A percentile compares a stretch with the other conserved stretches of the same genome.
phyloP scores from a whole-genome alignment of 1,284 basidiomycete species.

The Cryptococcus wingfieldii region DNA sequence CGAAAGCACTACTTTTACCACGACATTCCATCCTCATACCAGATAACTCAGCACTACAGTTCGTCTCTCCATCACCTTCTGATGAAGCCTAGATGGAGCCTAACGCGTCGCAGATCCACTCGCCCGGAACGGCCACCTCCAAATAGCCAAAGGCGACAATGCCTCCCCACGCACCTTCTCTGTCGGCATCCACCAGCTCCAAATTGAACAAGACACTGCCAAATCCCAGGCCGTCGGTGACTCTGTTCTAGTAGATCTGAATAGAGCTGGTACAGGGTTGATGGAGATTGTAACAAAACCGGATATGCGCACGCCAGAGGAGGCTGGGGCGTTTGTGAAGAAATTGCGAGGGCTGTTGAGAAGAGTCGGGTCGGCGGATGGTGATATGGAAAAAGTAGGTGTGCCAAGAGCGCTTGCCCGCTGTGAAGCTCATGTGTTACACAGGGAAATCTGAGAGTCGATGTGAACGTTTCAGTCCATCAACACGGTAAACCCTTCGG shows the following conservation, averaged over 20 bases:
- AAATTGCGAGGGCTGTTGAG: conserved; percentile 77
- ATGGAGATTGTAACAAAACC: conserved; percentile 97
- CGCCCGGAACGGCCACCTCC: conserved; percentile 65
- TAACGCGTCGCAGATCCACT: conserved; percentile 60
- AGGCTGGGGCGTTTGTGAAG: conserved; percentile 84
- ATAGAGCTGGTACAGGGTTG: conserved; percentile 80
- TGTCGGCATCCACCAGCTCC: conserved; percentile 87
- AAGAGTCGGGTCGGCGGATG: conserved; percentile 81
- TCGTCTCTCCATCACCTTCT: conserved; percentile 21
- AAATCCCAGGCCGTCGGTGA: conserved; percentile 71
- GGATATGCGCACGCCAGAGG: conserved; percentile 84
- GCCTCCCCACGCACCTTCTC: conserved; percentile 44
- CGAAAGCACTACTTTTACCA: conserved; percentile 98
- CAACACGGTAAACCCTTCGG: conserved; percentile 62
- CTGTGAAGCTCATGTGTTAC: background rate
- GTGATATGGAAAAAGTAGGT: conserved; percentile 91
- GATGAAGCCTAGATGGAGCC: conserved; percentile 1
- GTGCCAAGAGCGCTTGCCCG: background rate
- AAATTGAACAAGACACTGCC: conserved; percentile 97
- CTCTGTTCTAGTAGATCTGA: conserved; percentile 74
- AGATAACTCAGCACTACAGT: conserved; percentile 95
- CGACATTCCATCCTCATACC: conserved; percentile 89
- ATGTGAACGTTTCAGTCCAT: conserved; percentile 91
- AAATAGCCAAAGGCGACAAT: conserved; percentile 47
- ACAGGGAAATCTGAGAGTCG: conserved; percentile 87